Evolutionary conservation across 306 rosid species (phyloP).

Genomic region (Glycyrrhiza uralensis): DNA sequence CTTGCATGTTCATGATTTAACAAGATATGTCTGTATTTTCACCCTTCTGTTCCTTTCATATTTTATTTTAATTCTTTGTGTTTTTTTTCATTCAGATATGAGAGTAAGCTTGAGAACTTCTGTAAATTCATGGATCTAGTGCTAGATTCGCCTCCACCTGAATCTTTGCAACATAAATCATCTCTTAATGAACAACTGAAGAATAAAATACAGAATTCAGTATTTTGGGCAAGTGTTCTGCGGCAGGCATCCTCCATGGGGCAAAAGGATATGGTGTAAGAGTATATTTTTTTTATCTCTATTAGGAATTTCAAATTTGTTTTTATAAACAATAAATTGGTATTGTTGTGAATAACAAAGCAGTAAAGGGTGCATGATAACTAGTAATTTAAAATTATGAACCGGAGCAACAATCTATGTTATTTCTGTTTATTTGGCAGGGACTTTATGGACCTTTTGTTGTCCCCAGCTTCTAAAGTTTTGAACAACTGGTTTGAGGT

Average conservation of each 20-base stretch:
- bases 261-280: constrained; percentile 91
- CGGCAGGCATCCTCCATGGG: constrained; percentile 64
- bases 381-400: constrained; percentile 23
- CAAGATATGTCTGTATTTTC: neutral
- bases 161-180: constrained; percentile 47
- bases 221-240: constrained; percentile 70
- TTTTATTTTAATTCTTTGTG: neutral
- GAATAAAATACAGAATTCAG: constrained; percentile 69
- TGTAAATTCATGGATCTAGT: constrained; percentile 81
- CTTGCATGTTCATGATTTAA: constrained; percentile 3
- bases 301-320: neutral
- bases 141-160: constrained; percentile 87
- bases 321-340: constrained; percentile 13
- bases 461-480: constrained; percentile 89
- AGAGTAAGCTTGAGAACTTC: constrained; percentile 74
- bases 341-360: neutral
- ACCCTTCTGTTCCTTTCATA: neutral
- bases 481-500: constrained; percentile 98
- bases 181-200: constrained; percentile 61
- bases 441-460: constrained; percentile 79
- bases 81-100: constrained; percentile 56
- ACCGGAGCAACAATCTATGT: neutral
- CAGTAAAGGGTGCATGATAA: neutral
- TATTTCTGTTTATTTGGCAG: constrained; percentile 47
- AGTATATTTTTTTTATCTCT: constrained; percentile 25